These are phyloP conservation scores for Solanum peruvianum DNA, from an alignment of 257 asterid species.

Conservation along the genomic window DNA sequence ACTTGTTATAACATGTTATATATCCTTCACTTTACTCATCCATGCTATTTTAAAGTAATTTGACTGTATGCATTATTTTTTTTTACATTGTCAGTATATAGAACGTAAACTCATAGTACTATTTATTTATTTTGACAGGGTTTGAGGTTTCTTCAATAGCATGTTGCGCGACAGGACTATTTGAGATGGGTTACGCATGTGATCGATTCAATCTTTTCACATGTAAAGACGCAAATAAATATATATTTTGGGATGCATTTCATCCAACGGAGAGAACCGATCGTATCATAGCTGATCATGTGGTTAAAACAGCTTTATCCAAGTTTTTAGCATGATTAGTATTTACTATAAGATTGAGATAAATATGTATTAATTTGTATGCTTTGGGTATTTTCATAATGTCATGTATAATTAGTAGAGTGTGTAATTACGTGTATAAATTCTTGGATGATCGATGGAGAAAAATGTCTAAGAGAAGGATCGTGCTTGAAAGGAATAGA, in stretches of 20 bases:
- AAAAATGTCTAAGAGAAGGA: background rate
- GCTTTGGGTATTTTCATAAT: background rate
- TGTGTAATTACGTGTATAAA: background rate
- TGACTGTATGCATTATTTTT: too few relatives aligned
- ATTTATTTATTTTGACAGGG: slow-evolving; percentile 24
- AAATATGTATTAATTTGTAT: background rate
- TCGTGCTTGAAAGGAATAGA: background rate
- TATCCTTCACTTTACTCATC: background rate
- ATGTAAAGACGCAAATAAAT: slow-evolving; percentile 56
- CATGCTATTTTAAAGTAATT: background rate
- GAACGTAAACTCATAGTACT: background rate
- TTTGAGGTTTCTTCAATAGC: slow-evolving; percentile 41
- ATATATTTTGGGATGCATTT: slow-evolving; percentile 86
- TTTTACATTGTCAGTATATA: background rate
- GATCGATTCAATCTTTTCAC: slow-evolving; percentile 38
- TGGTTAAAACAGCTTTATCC: slow-evolving; percentile 28
- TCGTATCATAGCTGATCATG: slow-evolving; percentile 32
- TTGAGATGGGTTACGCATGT: slow-evolving; percentile 74
- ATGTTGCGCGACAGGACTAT: slow-evolving; percentile 82
- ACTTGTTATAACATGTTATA: background rate
- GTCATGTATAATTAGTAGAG: background rate
- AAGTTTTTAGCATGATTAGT: slow-evolving; percentile 14
- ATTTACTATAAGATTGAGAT: background rate
- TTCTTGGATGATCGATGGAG: background rate
- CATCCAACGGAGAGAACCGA: slow-evolving; percentile 74